Evolutionary conservation across 768 basidiomycete species (phyloP), one percentile per base, ranked within the genome.

Genomic region (Sarcodon aspratus): DNA sequence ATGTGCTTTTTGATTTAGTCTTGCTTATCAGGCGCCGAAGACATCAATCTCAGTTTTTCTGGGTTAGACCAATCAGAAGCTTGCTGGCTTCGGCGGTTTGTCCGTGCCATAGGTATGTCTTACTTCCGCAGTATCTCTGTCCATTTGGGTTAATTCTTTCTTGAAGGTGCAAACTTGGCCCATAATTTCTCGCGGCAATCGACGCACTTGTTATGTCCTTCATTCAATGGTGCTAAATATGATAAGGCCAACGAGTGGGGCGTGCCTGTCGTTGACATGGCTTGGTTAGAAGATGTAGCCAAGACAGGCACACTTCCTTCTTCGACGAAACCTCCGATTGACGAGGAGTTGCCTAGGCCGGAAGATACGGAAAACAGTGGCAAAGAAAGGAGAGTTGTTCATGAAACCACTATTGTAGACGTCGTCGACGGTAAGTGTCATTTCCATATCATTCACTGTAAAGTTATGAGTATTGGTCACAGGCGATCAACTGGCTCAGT

Each of bases 131-230:
- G 21, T 44, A 46, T 13, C 33, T 32, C 33, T 32, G 15, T 35
- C 27, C 34, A 48, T 12, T 35, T 34, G n/a, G 12, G 18, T 43
- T 21, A 34, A 33, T 8, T 11, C 35, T 52, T 55, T 38, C 53
- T 50, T 13, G 50, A 47, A 84, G 82, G 82, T 9, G 72, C 81
- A 35, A 71, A 58, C 4, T 67, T 79, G 1, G 71, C 78, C 3
- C 66, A 73, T 0, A 69, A 66, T n/a, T 84, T 85, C 61, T 83
- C 78, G 11, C 72, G 78, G 13, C 73, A 71, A 9, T 76, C 82
- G 2, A 93, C 92, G 0, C 87, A 95, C 55, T 71, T 96, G 1
- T 66, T 96, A 7, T 92, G 90, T 59, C 84, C 85, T 0, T 71
- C 78, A 6, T 76, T 73, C 0, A 66, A 60, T 0, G 90, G 93